phyloP scores from a whole-genome alignment of 2,329 filamentous ascomycete genomes.

The Ophiognomonia clavigignenti-juglandacearum region DNA sequence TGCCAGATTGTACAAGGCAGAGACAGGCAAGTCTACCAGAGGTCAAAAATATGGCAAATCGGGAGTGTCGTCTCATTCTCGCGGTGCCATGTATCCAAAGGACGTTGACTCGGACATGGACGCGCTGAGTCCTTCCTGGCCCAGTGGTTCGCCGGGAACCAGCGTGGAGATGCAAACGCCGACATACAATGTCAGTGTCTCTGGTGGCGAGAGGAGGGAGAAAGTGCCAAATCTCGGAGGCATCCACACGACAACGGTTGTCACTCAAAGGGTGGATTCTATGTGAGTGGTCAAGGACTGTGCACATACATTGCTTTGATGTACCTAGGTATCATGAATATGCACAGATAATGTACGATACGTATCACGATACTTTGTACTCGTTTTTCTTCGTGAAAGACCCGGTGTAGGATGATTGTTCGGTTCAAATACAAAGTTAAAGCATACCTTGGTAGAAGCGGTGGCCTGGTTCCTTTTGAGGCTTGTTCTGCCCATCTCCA shows the following conservation, averaged over 20 bases:
- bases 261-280: slow-evolving; percentile 13
- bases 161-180: slow-evolving; percentile 5
- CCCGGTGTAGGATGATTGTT: no score
- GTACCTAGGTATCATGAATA: no score
- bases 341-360: not conserved
- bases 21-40: not conserved
- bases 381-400: no score
- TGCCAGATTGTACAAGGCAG: not conserved
- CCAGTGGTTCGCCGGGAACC: not conserved
- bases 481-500: no score
- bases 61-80: not conserved
- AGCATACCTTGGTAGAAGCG: no score
- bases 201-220: slow-evolving; percentile 8
- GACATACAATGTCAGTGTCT: slow-evolving; percentile 16
- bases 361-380: no score
- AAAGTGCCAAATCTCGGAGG: slow-evolving; percentile 14
- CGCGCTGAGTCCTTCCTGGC: not conserved
- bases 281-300: not conserved
- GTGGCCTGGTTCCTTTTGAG: no score
- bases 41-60: slow-evolving; percentile 1
- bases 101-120: slow-evolving; percentile 10
- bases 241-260: slow-evolving; percentile 21
- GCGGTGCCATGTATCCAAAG: not conserved
- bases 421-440: no score
- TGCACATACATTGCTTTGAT: no score